phyloP scores from a whole-genome alignment of 2,329 filamentous ascomycete species.

The Colletotrichum karsti region DNA sequence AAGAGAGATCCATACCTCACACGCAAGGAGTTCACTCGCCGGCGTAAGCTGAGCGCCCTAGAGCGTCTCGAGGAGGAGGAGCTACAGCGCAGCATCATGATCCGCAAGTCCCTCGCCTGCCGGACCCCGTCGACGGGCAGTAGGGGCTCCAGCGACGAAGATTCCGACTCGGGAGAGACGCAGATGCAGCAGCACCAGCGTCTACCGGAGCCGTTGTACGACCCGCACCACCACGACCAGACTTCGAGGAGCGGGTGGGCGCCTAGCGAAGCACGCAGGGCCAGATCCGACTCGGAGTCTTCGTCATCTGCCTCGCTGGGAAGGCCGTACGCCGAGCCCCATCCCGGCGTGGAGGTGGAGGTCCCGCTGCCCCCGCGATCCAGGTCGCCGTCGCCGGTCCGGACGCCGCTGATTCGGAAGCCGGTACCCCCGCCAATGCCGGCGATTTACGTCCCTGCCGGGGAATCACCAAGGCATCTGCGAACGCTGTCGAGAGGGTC shows the following conservation, averaged over 20 bases:
- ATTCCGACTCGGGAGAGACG: neutral
- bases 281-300: conserved; percentile 13
- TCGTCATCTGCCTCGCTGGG: neutral
- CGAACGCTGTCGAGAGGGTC: neutral
- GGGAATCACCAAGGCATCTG: neutral
- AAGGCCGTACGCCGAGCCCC: neutral
- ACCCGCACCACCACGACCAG: neutral
- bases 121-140: conserved; percentile 13
- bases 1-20: conserved; percentile 36
- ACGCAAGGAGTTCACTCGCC: conserved; percentile 31
- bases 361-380: conserved; percentile 11
- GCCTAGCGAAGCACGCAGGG: neutral
- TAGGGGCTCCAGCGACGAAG: neutral
- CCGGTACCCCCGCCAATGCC: neutral
- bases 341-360: conserved; percentile 20
- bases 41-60: conserved; percentile 36
- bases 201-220: neutral
- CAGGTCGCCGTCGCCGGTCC: conserved; percentile 4
- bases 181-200: neutral
- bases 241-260: neutral
- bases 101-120: conserved; percentile 50
- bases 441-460: neutral
- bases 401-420: neutral
- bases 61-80: conserved; percentile 43
- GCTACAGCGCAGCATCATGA: conserved; percentile 47